Percentiles rank a stretch among this genome's conserved stretches.
Evolutionary conservation across 768 basidiomycete species (phyloP).

Genomic region (Pleurotus tuber-regium): DNA sequence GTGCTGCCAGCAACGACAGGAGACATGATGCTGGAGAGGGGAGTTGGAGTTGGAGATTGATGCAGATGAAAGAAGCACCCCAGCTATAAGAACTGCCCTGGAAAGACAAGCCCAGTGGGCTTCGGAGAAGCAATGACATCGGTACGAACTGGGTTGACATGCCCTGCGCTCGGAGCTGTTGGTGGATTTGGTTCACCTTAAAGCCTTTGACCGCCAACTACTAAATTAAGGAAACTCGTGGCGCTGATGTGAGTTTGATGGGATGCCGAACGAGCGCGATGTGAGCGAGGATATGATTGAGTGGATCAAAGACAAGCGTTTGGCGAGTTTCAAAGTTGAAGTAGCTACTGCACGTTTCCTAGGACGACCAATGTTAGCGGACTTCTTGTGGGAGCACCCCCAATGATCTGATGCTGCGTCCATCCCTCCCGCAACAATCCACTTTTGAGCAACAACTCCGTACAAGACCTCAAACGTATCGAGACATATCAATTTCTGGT

Average conservation of each 20-base stretch:
- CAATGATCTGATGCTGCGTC: neutral
- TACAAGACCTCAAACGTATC: neutral
- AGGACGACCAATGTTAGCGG: neutral
- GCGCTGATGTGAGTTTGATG: too few species aligned
- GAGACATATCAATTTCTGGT: neutral
- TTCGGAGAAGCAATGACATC: neutral
- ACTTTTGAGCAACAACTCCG: neutral
- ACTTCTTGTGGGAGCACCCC: neutral
- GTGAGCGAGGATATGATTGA: neutral
- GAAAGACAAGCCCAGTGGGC: neutral
- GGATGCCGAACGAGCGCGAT: neutral
- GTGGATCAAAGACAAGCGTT: neutral
- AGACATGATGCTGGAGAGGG: constrained; percentile 16
- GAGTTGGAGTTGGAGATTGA: neutral
- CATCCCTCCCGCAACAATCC: neutral
- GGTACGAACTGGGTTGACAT: neutral
- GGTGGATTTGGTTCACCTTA: constrained; percentile 1
- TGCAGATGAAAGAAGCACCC: neutral
- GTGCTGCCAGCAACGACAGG: constrained; percentile 19
- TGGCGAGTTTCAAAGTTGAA: neutral
- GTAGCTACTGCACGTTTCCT: neutral
- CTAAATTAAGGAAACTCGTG: too few species aligned
- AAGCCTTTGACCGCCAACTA: neutral
- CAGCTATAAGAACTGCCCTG: neutral
- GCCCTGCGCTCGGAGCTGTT: neutral